phyloP scores from a whole-genome alignment of 1,284 basidiomycete genomes.

The Stygiomarasmius scandens region DNA sequence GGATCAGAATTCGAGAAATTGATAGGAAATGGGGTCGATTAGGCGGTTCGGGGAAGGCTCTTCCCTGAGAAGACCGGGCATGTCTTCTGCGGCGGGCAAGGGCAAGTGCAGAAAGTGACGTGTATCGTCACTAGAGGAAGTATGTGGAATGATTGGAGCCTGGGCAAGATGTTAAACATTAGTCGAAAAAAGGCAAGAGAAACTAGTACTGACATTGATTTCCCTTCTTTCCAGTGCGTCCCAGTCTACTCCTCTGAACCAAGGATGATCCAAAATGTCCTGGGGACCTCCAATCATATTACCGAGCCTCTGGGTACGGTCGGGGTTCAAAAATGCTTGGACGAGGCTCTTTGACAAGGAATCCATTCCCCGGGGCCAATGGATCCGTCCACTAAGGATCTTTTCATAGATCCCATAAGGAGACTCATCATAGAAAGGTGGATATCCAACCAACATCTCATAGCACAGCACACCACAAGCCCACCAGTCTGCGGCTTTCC shows the following conservation, averaged over 20 bases:
- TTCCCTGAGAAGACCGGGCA: constrained; percentile 71
- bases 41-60: constrained; percentile 61
- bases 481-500: constrained; percentile 99
- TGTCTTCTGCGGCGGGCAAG: constrained; percentile 72
- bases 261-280: constrained; percentile 92
- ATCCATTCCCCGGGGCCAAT: constrained; percentile 92
- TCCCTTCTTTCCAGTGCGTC: constrained; percentile 78
- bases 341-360: constrained; percentile 74
- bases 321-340: constrained; percentile 90
- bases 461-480: constrained; percentile 96
- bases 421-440: constrained; percentile 92
- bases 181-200: constrained; percentile 4
- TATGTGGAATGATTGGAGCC: constrained; percentile 83
- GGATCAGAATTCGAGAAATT: constrained; percentile 73
- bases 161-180: constrained; percentile 31
- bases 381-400: constrained; percentile 88
- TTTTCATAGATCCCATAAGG: constrained; percentile 97
- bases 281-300: constrained; percentile 94
- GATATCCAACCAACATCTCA: constrained; percentile 95
- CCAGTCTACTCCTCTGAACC: constrained; percentile 95
- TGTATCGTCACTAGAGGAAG: constrained; percentile 76
- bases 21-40: constrained; percentile 66
- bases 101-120: constrained; percentile 80
- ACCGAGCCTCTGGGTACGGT: constrained; percentile 89
- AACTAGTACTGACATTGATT: constrained; percentile 58